Base-by-base conservation (phyloP, 257 asterid species). In the Solanum sitiens region DNA sequence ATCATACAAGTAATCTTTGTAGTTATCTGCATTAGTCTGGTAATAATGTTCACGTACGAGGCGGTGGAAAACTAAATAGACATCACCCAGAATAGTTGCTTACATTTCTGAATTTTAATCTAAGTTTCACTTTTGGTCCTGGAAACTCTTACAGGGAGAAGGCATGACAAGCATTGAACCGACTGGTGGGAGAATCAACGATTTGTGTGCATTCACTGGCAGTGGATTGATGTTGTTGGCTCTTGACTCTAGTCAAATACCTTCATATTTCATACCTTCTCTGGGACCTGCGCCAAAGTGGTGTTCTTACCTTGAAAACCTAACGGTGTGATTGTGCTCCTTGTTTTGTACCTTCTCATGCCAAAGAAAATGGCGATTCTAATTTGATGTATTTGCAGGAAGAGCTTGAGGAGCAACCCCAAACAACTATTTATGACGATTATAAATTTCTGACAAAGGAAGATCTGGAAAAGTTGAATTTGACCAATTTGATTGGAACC, bases 271-370 rank as follows among this genome's bases (percentile, higher is more conserved):
- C 92, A 93, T 95, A 89, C 99, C 99, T 86, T 97, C 95, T 87
- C 98, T 97, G 76, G 99, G 99, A 77, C 98, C 98, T 79, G 99
- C 98, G 73, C 99, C 99, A 44, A 97, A 95, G 92, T 97, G 99
- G 99, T 93, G 97, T 86, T 92, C 99, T 79, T 91, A 93, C 90
- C 88, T 97, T 84, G 98, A 97, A 87, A 95, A 92, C 87, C 84
- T 97, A 90, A 97, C 98, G 87, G 98, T 97, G 87, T 86, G 93
- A 9, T 32, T 86, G 74, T 77, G 84, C 83, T 47, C 74, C 88
- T 90, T 76, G 65, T 44, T 53, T 80, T 75, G 32, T 86, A 47
- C 87, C 68, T 79, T 53, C 18, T 61, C 70, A 73, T 63, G 40
- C 50, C 44, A 80, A 68, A 89, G 18, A 71, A 87, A 40, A 89